Evolutionary conservation across 257 asterid genomes (phyloP).

Genomic region (Rubia yunnanensis): DNA sequence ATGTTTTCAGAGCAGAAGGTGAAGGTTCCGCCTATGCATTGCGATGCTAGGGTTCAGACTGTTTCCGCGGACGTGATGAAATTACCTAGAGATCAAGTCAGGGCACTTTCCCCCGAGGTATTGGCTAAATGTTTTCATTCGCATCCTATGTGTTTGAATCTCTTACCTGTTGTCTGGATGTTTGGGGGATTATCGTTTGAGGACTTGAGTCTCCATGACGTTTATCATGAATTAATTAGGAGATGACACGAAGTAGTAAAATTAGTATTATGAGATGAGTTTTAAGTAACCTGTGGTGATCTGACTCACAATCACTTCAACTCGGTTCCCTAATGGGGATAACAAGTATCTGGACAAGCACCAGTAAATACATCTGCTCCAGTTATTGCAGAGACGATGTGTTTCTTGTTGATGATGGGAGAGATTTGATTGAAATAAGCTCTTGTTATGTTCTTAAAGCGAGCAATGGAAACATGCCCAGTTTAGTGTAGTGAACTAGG

Average conservation of each 20-base stretch:
- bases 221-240: not conserved
- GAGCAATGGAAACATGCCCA: not conserved
- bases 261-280: not conserved
- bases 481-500: not conserved
- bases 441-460: not conserved
- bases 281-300: not conserved
- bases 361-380: not conserved
- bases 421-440: not conserved
- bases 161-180: not conserved
- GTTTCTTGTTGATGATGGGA: not conserved
- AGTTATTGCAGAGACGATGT: not conserved
- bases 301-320: not conserved
- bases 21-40: slow-evolving; percentile 69
- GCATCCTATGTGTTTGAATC: not conserved
- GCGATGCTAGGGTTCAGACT: slow-evolving; percentile 80
- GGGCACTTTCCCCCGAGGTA: slow-evolving; percentile 72
- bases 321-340: not conserved
- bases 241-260: not conserved
- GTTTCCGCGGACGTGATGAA: slow-evolving; percentile 67
- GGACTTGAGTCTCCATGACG: not conserved
- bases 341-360: not conserved
- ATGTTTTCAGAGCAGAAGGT: slow-evolving; percentile 73
- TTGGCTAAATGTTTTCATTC: not conserved
- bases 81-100: slow-evolving; percentile 42
- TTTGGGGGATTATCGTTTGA: not conserved